Evolutionary conservation across 305 asterid species (phyloP).

Genomic region (Solanum hybrid): DNA sequence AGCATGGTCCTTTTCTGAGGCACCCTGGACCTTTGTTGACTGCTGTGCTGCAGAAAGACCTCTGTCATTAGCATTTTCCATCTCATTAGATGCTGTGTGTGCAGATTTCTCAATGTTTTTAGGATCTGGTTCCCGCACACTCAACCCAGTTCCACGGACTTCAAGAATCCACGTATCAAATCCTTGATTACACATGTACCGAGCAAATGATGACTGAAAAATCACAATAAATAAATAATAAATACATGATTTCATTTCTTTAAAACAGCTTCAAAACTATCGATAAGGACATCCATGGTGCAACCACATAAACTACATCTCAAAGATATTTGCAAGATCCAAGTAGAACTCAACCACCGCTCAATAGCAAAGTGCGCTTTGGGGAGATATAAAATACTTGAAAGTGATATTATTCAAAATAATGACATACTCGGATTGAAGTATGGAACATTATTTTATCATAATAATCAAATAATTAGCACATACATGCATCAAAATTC

Average conservation of each 20-base stretch:
- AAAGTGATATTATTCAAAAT: background rate
- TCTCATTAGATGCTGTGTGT: slow-evolving; percentile 33
- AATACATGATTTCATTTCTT: background rate
- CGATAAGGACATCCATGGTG: background rate
- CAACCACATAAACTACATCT: background rate
- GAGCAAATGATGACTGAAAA: slow-evolving; percentile 28
- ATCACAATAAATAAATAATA: background rate
- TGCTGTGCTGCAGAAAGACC: slow-evolving; percentile 26
- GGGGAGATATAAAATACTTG: background rate
- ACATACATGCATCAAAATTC: background rate
- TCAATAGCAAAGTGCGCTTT: background rate
- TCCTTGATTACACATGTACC: slow-evolving; percentile 25
- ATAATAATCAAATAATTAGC: background rate
- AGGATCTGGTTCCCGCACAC: slow-evolving; percentile 27
- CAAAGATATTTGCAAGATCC: background rate
- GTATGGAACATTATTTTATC: background rate
- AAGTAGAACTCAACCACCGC: background rate
- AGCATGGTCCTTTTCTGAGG: slow-evolving; percentile 26
- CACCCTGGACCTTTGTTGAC: slow-evolving; percentile 17
- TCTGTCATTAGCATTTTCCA: slow-evolving; percentile 47
- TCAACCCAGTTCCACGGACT: slow-evolving; percentile 30
- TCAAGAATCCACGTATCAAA: slow-evolving; percentile 34
- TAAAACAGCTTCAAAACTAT: background rate
- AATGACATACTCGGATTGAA: background rate
- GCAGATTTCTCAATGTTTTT: slow-evolving; percentile 58